Evolutionary conservation across 164 flowering plant species (phyloP).

Genomic region (Magnolia officinalis): DNA sequence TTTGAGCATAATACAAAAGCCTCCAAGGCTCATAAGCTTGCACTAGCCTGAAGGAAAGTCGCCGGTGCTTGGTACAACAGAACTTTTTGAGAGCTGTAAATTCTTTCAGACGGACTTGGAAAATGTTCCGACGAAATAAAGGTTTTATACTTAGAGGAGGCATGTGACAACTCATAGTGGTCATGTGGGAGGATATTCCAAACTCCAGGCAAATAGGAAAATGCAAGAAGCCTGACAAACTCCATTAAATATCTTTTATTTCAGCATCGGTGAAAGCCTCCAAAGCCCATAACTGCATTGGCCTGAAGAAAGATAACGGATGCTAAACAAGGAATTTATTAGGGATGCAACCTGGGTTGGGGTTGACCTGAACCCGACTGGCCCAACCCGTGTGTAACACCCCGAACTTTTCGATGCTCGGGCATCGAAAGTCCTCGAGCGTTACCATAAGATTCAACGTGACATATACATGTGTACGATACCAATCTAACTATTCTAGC

Average conservation of each 20-base stretch:
- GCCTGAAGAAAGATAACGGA: neutral
- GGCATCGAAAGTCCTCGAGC: no score
- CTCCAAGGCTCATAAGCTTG: constrained; percentile 6
- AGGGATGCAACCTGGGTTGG: neutral
- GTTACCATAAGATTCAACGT: no score
- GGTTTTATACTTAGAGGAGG: neutral
- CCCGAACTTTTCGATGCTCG: no score
- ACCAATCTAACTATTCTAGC: no score
- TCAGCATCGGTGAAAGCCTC: constrained; percentile 15
- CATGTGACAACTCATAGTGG: neutral
- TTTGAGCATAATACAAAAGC: constrained; percentile 14
- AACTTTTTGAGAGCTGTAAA: neutral
- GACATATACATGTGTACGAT: no score
- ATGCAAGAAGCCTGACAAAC: constrained; percentile 29
- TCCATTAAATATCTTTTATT: constrained; percentile 12
- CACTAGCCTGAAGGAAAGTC: neutral
- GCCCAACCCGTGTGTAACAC: no score
- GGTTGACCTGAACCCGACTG: no score
- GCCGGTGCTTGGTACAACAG: constrained; percentile 8
- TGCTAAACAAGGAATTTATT: constrained; percentile 6
- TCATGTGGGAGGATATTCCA: constrained; percentile 22
- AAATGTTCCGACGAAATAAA: neutral
- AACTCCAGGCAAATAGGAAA: constrained; percentile 22
- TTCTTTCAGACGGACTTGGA: neutral
- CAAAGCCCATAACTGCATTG: neutral